Evolutionary conservation across 495 filamentous ascomycete species (phyloP).

Genomic region (Hypoxylon cercidicola): DNA sequence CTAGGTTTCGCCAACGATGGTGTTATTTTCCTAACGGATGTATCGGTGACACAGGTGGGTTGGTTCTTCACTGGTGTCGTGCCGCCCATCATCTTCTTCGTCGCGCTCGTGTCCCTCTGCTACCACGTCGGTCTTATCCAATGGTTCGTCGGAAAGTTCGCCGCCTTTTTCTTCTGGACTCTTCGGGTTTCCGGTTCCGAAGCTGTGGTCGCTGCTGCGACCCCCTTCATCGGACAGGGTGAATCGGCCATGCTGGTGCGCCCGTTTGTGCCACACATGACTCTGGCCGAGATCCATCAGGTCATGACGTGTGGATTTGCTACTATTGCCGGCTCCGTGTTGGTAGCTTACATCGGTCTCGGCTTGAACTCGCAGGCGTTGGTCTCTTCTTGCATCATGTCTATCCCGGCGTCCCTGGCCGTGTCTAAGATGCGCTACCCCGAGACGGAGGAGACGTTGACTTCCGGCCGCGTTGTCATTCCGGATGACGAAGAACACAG

Average conservation of each 20-base stretch:
- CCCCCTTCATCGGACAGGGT: constrained; percentile 93
- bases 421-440: constrained; percentile 89
- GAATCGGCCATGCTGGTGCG: constrained; percentile 93
- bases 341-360: constrained; percentile 82
- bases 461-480: constrained; percentile 80
- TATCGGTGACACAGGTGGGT: constrained; percentile 48
- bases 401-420: constrained; percentile 86
- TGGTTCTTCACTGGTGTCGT: constrained; percentile 81
- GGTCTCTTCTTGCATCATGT: constrained; percentile 94
- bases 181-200: constrained; percentile 93
- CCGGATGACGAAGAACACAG: constrained; percentile 76
- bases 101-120: constrained; percentile 82
- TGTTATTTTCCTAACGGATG: constrained; percentile 74
- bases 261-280: constrained; percentile 85
- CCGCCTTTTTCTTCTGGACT: constrained; percentile 88
- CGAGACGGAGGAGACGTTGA: constrained; percentile 85
- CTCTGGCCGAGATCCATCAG: constrained; percentile 87
- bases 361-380: constrained; percentile 85
- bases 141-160: constrained; percentile 88
- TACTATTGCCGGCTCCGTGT: constrained; percentile 74
- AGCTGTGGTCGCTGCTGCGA: constrained; percentile 91
- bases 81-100: constrained; percentile 92
- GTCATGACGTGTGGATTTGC: constrained; percentile 81
- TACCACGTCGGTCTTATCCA: constrained; percentile 83
- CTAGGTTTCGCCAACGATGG: constrained; percentile 78